Evolutionary conservation across 1,284 basidiomycete species (phyloP).

Genomic region (Waitea zeae): DNA sequence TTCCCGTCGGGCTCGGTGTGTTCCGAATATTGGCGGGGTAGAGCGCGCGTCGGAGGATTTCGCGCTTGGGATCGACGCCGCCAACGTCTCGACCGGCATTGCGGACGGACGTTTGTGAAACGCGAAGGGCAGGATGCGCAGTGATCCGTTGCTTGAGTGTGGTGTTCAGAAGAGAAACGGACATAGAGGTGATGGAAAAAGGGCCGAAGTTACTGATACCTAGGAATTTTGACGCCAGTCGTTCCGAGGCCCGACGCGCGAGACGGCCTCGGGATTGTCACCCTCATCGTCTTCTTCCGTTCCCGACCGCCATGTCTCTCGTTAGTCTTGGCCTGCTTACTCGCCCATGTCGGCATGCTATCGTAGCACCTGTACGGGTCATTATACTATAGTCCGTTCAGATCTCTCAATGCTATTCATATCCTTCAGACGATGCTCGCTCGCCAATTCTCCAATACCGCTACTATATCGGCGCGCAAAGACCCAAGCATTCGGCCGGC

Average conservation of each 20-base stretch:
- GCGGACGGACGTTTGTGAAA: slow-evolving; percentile 19
- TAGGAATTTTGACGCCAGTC: no score
- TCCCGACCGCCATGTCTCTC: no score
- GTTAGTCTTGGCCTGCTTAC: no score
- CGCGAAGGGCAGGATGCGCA: slow-evolving; percentile 13
- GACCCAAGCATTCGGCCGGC: slow-evolving; percentile 26
- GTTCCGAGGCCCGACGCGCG: no score
- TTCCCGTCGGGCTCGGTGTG: slow-evolving; percentile 56
- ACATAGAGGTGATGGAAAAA: not conserved
- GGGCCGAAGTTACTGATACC: not conserved
- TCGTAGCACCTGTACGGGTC: no score
- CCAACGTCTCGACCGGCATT: slow-evolving; percentile 13
- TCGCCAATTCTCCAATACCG: not conserved
- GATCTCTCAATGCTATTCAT: no score
- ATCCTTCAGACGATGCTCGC: no score
- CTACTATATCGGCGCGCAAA: not conserved
- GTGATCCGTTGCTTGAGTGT: no score
- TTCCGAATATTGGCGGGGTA: slow-evolving; percentile 65
- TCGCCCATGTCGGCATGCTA: no score
- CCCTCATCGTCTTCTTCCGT: no score
- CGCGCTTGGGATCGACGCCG: slow-evolving; percentile 40
- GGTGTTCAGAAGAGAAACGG: not conserved
- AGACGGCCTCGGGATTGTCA: no score
- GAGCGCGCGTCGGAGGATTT: slow-evolving; percentile 59
- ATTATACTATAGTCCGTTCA: no score